Percentiles rank a stretch among this genome's conserved stretches.
These are phyloP conservation scores for Peronosclerospora sorghi DNA, from an alignment of 352 stramenopile genomes.

Conservation along the genomic window DNA sequence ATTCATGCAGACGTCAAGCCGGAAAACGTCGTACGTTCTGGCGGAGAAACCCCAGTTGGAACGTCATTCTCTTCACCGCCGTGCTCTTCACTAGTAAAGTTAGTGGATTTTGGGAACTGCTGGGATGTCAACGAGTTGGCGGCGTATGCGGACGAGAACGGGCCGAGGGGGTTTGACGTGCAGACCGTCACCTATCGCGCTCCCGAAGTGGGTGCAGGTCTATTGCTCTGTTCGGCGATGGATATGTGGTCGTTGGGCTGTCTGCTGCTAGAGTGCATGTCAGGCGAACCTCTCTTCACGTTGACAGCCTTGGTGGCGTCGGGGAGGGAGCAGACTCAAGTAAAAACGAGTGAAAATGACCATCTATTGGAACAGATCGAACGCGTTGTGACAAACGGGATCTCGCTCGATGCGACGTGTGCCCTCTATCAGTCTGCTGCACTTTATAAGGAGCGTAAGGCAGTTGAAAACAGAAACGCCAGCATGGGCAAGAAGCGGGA, in stretches of 20 bases:
- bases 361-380: constrained; percentile 34
- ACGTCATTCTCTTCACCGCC: constrained; percentile 1
- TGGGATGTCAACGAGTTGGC: constrained; percentile 31
- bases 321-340: constrained; percentile 4
- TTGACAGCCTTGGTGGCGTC: too few relatives aligned
- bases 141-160: constrained; percentile 22
- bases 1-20: too few relatives aligned
- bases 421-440: constrained; percentile 23
- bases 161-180: constrained; percentile 41
- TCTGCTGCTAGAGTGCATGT: constrained; percentile 49
- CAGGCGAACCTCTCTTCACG: constrained; percentile 38
- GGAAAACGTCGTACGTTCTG: constrained; percentile 42
- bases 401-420: too few relatives aligned
- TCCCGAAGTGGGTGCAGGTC: constrained; percentile 51
- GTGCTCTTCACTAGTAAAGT: too few relatives aligned
- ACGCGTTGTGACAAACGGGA: too few relatives aligned
- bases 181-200: too few relatives aligned
- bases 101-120: constrained; percentile 80
- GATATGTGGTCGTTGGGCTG: too few relatives aligned
- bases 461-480: not conserved
- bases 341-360: constrained; percentile 17
- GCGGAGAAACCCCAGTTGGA: constrained; percentile 7
- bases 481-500: constrained; percentile 3
- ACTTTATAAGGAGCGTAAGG: constrained; percentile 9
- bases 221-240: constrained; percentile 45